Evolutionary conservation across 352 stramenopile genomes (phyloP).

Genomic region (Phytophthora hybrid): DNA sequence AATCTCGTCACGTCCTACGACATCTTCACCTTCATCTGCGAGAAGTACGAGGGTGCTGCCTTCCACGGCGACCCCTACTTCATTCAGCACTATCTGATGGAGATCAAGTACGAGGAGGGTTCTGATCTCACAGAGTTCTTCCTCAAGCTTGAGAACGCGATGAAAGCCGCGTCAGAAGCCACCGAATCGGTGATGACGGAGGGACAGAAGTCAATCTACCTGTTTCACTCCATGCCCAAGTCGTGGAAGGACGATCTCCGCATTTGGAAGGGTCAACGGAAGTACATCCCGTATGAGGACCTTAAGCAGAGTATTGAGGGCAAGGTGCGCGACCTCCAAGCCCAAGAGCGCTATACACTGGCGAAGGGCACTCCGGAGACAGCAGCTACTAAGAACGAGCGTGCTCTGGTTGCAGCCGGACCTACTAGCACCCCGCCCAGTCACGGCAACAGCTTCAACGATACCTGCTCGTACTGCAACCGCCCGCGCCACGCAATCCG

Average conservation of each 20-base stretch:
- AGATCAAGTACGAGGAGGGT: not conserved
- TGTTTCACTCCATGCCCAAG: constrained; percentile 1
- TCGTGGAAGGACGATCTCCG: not conserved
- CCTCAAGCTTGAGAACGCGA: not conserved
- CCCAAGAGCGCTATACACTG: not conserved
- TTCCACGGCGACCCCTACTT: not conserved
- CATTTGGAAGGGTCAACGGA: constrained; percentile 1
- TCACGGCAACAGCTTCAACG: not conserved
- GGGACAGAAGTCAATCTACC: constrained; percentile 5
- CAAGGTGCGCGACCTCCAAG: not conserved
- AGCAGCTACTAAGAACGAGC: not conserved
- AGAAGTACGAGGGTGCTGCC: not conserved
- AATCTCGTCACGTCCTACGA: constrained; percentile 11
- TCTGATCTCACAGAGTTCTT: constrained; percentile 1
- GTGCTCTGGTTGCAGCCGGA: not conserved
- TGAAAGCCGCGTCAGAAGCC: not conserved
- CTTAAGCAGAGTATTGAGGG: not conserved
- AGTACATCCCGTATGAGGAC: not conserved
- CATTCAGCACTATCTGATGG: not conserved
- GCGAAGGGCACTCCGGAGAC: not conserved
- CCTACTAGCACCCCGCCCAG: not conserved
- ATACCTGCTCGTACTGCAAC: not conserved
- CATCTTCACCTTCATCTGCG: not conserved
- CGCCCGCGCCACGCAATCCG: constrained; percentile 9
- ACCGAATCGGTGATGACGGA: constrained; percentile 5